Conservation (phyloP, 176 grass and related monocot species). For the Thalia dealbata region DNA sequence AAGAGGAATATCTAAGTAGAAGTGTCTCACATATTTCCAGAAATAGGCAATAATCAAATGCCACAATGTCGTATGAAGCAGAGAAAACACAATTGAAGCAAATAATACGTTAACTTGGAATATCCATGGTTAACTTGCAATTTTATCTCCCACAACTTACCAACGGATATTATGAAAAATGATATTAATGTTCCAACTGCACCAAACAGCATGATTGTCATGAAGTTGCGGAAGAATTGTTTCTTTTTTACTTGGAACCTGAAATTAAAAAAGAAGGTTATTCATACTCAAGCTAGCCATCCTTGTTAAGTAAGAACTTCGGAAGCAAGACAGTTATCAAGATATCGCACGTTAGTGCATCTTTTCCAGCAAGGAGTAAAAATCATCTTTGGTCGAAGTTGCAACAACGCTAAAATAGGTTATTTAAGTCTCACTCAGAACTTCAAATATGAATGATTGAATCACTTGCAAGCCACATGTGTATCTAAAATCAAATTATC, state of each 20-base stretch:
- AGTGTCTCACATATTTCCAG: no score
- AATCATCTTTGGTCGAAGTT: neutral
- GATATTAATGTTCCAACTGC: constrained; percentile 90
- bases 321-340: neutral
- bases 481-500: neutral
- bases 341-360: neutral
- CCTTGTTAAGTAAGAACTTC: no score
- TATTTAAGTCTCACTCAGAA: neutral
- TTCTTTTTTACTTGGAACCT: constrained; percentile 99
- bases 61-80: neutral
- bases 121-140: neutral
- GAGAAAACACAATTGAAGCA: neutral
- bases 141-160: constrained; percentile 29
- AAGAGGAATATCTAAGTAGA: no score
- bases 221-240: constrained; percentile 96
- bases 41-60: neutral
- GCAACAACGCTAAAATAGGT: neutral
- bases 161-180: constrained; percentile 76
- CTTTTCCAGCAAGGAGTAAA: neutral
- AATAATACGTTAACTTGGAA: neutral
- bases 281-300: neutral
- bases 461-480: neutral
- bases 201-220: constrained; percentile 91
- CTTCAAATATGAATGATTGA: neutral
- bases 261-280: constrained; percentile 4